These are phyloP conservation scores for Solanum chiquidenum DNA, from an alignment of 257 asterid genomes.

Conservation along the genomic window DNA sequence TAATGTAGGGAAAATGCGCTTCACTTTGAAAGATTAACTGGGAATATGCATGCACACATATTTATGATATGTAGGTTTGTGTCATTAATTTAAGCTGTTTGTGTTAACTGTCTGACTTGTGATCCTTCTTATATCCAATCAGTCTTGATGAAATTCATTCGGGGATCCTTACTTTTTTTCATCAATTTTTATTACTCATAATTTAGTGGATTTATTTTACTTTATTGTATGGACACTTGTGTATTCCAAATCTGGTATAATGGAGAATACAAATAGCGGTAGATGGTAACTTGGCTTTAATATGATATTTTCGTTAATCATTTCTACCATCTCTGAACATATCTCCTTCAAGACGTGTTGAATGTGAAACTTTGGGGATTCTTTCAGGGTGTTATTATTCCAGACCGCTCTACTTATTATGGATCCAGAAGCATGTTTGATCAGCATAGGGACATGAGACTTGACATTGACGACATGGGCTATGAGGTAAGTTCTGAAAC, in stretches of 20 bases:
- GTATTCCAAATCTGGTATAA: background rate
- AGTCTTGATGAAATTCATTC: background rate
- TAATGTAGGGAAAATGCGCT: background rate
- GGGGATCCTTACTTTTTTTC: background rate
- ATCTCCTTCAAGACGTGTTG: background rate
- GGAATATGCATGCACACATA: background rate
- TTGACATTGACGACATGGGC: conserved; percentile 71
- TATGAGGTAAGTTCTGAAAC: conserved; percentile 46
- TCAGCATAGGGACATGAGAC: conserved; percentile 74
- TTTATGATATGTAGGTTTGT: background rate
- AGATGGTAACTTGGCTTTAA: background rate
- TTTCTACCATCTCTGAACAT: background rate
- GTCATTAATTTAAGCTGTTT: background rate
- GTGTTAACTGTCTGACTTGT: background rate
- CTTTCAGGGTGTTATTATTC: conserved; percentile 39
- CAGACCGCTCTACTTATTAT: conserved; percentile 29
- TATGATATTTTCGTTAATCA: background rate
- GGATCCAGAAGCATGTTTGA: conserved; percentile 50
- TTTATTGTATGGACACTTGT: background rate
- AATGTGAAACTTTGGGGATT: background rate
- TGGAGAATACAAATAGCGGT: background rate
- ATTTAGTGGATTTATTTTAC: background rate
- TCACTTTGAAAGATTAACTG: background rate
- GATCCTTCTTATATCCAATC: background rate
- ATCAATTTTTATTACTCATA: background rate